Base-by-base conservation (phyloP, 2,329 filamentous ascomycete genomes). In the Cladophialophora immunda region DNA sequence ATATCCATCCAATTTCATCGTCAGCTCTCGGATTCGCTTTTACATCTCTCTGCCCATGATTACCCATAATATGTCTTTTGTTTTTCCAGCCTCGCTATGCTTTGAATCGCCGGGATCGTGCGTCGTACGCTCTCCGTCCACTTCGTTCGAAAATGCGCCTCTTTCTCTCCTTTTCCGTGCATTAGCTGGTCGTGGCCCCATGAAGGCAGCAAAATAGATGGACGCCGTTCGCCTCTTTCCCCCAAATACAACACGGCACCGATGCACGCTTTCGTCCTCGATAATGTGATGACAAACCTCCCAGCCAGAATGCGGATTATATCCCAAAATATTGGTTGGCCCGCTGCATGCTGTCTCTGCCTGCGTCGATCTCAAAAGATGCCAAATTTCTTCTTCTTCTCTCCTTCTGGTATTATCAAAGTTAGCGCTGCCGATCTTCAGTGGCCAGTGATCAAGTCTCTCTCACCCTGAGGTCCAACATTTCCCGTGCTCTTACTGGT, bases 311-410 rank as follows among this genome's bases (percentile, higher is more conserved):
- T n/a, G 27, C 6, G 27, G 30, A 30, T 22, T 34, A 55, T 55
- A 55, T 55, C 27, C 52, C 30, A 55, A 55, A 55, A 30, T 34
- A 50, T 25, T 25, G 19, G 45, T 50, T 25, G 52, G 9, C 19
- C 30, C n/a, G 27, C 52, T 17, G 27, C 17, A 30, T 55, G 27
- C 15, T 55, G 27, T 55, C 13, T 22, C 9, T 55, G 30, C 27
- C 9, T n/a, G 52, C 8, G 32, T n/a, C 54, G 22, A 4, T 45
- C 41, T 60, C 62, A 74, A 64, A 74, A 74, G 64, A 72, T 72
- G 38, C 74, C 74, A 69, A 73, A 75, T 71, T 73, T 73, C 68
- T 73, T 73, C 67, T 74, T 70, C 64, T 74, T 71, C 65, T 73
- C 71, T 34, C 69, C 69, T 57, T 71, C 68, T 71, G 62, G 47